Conservation (phyloP, 1,284 basidiomycete genomes). For the Moniliophthora roreri region DNA sequence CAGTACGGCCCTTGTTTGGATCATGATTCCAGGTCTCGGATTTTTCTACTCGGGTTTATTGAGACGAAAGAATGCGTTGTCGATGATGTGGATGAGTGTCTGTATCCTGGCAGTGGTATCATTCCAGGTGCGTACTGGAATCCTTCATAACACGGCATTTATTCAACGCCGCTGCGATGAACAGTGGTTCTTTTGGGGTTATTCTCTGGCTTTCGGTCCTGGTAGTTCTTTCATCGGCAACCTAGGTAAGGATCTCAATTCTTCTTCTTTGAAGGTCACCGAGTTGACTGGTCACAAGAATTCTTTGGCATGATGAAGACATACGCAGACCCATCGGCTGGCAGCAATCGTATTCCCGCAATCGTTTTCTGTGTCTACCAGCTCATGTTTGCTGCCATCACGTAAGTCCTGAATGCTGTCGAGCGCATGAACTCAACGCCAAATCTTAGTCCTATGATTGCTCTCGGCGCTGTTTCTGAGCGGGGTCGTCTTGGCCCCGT, state of each 20-base stretch:
- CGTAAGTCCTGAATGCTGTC: slow-evolving; percentile 39
- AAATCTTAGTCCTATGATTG: slow-evolving; percentile 66
- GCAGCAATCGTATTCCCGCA: slow-evolving; percentile 72
- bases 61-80: slow-evolving; percentile 88
- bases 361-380: slow-evolving; percentile 90
- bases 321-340: slow-evolving; percentile 74
- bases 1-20: slow-evolving; percentile 77
- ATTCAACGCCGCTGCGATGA: slow-evolving; percentile 25
- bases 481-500: slow-evolving; percentile 86
- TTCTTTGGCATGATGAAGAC: slow-evolving; percentile 88
- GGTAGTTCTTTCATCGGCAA: slow-evolving; percentile 64
- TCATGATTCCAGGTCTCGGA: slow-evolving; percentile 92
- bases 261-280: slow-evolving; percentile 41
- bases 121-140: slow-evolving; percentile 68
- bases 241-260: slow-evolving; percentile 50
- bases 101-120: slow-evolving; percentile 75
- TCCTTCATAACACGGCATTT: too few species aligned
- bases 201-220: slow-evolving; percentile 68
- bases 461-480: slow-evolving; percentile 91
- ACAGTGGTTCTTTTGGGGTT: slow-evolving; percentile 77
- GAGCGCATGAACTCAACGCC: slow-evolving; percentile 2
- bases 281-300: slow-evolving; percentile 30
- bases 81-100: slow-evolving; percentile 88
- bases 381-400: slow-evolving; percentile 86
- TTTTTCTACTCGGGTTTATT: slow-evolving; percentile 88